Conservation (phyloP, 2,329 filamentous ascomycete species). For the Venturiaceae sp. region DNA sequence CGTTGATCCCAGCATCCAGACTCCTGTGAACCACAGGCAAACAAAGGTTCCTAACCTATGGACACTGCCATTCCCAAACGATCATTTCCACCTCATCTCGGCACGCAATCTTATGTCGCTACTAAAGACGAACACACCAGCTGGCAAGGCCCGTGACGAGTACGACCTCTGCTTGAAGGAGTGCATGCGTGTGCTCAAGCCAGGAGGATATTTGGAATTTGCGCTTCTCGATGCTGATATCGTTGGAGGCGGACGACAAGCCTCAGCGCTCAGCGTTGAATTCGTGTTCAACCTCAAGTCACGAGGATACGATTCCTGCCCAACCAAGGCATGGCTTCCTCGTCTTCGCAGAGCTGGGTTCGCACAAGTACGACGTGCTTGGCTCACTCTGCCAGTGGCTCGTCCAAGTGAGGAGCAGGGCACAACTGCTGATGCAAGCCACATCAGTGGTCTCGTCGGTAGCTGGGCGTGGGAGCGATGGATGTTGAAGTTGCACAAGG, state of each 20-base stretch:
- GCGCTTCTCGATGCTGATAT: constrained; percentile 83
- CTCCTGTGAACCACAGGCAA: constrained; percentile 79
- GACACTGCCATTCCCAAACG: constrained; percentile 73
- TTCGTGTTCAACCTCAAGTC: constrained; percentile 86
- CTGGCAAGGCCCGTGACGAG: constrained; percentile 50
- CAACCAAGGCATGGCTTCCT: constrained; percentile 70
- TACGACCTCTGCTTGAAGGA: constrained; percentile 79
- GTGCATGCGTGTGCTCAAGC: constrained; percentile 85
- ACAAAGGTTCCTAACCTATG: constrained; percentile 69
- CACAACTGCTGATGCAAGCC: constrained; percentile 57
- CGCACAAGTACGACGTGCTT: constrained; percentile 68
- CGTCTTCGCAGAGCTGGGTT: constrained; percentile 71
- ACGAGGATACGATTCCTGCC: constrained; percentile 77
- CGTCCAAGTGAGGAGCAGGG: constrained; percentile 21
- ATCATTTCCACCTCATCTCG: constrained; percentile 85
- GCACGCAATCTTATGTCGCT: constrained; percentile 78
- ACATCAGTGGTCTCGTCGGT: constrained; percentile 71
- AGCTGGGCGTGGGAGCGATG: constrained; percentile 95
- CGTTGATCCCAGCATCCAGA: constrained; percentile 40
- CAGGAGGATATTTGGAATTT: constrained; percentile 88
- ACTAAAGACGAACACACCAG: constrained; percentile 52
- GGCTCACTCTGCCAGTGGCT: constrained; percentile 84
- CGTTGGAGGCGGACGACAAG: constrained; percentile 70
- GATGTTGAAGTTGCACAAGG: constrained; percentile 79
- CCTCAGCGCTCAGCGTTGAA: constrained; percentile 76